Percentiles rank a stretch among this genome's conserved stretches.
phyloP scores from a whole-genome alignment of 2,329 filamentous ascomycete genomes.

The Cladophialophora immunda region DNA sequence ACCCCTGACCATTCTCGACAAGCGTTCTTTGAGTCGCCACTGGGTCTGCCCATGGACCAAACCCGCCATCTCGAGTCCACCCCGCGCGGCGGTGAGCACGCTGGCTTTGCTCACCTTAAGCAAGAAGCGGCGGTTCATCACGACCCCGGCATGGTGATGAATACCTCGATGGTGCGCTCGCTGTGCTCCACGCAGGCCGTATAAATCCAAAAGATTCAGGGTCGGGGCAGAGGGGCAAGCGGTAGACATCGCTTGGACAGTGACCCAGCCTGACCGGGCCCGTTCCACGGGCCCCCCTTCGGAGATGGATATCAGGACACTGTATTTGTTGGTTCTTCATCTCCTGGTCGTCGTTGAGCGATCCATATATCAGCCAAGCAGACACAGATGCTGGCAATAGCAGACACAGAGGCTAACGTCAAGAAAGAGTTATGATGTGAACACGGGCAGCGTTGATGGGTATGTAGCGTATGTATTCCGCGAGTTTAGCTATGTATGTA shows the following conservation, averaged over 20 bases:
- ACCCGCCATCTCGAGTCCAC: slow-evolving; percentile 9
- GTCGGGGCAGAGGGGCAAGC: not conserved
- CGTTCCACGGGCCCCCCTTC: not conserved
- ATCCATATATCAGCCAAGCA: not conserved
- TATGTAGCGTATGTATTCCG: not conserved
- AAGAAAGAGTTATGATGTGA: not conserved
- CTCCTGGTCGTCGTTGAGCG: not conserved
- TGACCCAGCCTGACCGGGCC: not conserved
- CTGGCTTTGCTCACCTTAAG: not conserved
- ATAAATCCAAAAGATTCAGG: not conserved
- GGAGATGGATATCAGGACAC: not conserved
- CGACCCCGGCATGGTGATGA: slow-evolving; percentile 10
- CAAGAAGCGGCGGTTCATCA: not conserved
- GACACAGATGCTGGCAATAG: not conserved
- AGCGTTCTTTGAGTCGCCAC: slow-evolving; percentile 11
- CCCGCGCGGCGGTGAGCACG: slow-evolving; percentile 3
- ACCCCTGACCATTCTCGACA: slow-evolving; percentile 13
- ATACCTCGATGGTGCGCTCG: slow-evolving; percentile 13
- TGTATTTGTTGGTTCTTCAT: not conserved
- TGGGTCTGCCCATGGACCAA: not conserved
- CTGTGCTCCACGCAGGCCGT: slow-evolving; percentile 1
- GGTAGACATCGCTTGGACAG: not conserved
- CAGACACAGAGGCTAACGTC: not conserved
- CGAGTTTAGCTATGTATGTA: not conserved
- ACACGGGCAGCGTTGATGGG: not conserved